Base-by-base conservation (phyloP, 2,329 filamentous ascomycete genomes). In the Blastomyces parvus region DNA sequence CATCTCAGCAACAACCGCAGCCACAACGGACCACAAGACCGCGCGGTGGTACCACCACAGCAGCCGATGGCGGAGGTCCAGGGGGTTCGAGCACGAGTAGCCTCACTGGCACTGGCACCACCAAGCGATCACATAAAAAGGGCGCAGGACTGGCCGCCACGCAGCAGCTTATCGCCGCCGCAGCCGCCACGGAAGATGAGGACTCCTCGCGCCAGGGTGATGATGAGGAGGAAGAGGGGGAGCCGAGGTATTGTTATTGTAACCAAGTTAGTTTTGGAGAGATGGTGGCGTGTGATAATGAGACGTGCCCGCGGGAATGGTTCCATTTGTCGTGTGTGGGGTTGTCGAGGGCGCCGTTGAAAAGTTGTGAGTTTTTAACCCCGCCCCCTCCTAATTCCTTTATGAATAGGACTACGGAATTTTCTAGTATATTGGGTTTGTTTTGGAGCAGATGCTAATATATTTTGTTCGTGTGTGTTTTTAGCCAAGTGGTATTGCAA, bases 241-340 rank as follows among this genome's bases (percentile, higher is more conserved):
- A 92, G 72, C 87, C 86, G 46, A 81, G 85, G 17, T 92, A 92
- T 74, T 91, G 89, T 74, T 90, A 90, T 76, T 91, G 89, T 74
- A 88, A 91, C 69, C 84, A 86, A 58, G 86, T 91, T 62, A 91
- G 88, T 70, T 92, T 91, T 71, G 89, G 89, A 25, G 88, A 90
- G 76, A 92, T 92, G 89, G 88, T 92, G 53, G 89, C 87, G 2
- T 92, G 89, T 71, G 89, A 92, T 72, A 86, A 85, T 8, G 83
- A 87, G 64, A 83, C 84, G 59, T 92, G 89, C 75, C 82, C 84
- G 67, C 82, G 85, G 66, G 89, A 92, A 75, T 92, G 89, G 89
- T 93, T 92, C 78, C 89, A 92, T 80, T 77, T 94, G 59, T 88
- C 87, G 59, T 94, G 90, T 74, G 89, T 91, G 38, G 90, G 90